phyloP scores from a whole-genome alignment of 2,329 filamentous ascomycete genomes.

The Aspergillus pseudoglaucus region DNA sequence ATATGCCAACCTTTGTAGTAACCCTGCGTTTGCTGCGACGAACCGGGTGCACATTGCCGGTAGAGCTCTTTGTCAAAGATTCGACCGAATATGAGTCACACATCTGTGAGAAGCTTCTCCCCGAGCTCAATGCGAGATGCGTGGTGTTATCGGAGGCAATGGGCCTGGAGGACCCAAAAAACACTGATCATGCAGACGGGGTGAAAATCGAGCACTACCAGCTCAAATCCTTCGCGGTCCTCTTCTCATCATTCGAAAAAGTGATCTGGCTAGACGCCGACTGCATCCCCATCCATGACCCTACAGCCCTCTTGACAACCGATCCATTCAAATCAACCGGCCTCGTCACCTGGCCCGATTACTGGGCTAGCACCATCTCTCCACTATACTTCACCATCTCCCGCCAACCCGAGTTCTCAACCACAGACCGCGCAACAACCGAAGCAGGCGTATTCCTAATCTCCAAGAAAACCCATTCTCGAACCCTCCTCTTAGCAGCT shows the following conservation, averaged over 20 bases:
- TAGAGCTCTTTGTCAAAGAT: constrained; percentile 33
- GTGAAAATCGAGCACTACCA: constrained; percentile 41
- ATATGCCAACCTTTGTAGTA: constrained; percentile 42
- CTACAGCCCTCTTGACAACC: constrained; percentile 37
- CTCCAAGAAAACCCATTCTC: constrained; percentile 27
- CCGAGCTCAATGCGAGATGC: constrained; percentile 30
- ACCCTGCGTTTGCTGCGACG: constrained; percentile 44
- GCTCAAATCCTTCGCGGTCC: constrained; percentile 49
- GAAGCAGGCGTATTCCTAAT: constrained; percentile 28
- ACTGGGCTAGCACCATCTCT: constrained; percentile 34
- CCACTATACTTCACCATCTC: constrained; percentile 36
- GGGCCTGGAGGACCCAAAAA: constrained; percentile 35
- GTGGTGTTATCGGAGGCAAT: constrained; percentile 34
- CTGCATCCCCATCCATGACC: constrained; percentile 42
- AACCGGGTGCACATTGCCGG: constrained; percentile 42
- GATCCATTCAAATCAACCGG: constrained; percentile 46
- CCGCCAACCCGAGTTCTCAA: constrained; percentile 24
- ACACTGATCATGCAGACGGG: not conserved
- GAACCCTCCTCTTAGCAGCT: constrained; percentile 24
- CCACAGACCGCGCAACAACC: constrained; percentile 26
- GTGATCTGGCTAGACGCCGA: constrained; percentile 53
- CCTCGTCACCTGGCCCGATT: constrained; percentile 54
- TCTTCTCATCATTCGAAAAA: constrained; percentile 52
- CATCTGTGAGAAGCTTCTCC: constrained; percentile 31
- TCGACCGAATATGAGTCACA: constrained; percentile 26